Base-by-base conservation (phyloP, 2,329 filamentous ascomycete species). In the Penicillium sp. region DNA sequence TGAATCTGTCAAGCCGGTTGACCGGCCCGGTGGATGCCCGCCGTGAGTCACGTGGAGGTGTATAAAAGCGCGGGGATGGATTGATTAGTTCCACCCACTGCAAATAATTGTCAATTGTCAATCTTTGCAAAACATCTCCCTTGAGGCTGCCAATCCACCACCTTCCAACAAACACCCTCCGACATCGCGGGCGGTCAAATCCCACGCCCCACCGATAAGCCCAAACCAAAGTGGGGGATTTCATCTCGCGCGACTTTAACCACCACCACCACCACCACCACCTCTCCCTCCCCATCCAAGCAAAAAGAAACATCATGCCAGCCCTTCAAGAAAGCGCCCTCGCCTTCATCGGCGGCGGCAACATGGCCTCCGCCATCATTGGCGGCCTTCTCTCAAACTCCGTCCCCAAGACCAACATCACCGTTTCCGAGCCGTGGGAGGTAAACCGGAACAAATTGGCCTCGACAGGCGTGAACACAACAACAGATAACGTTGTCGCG, bases 351-450 rank as follows among this genome's bases (percentile, higher is more conserved):
- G 68, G 68, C 52, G 68, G 68, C 21, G 68, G 68, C 53, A 70
- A 70, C 58, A 70, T 70, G 68, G 68, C 67, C 51, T 68, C 67
- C 24, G 68, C 68, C 47, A 70, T 70, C 23, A 70, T 70, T 43
- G 60, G 63, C 37, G 68, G 68, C 15, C 65, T 70, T 2, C 49
- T 67, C 15, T 56, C 34, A 48, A 65, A 66, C 17, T 64, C 62
- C 54, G 60, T 69, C 44, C 51, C 54, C 49, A 65, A 62, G 39
- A 52, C 55, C 26, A 68, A 70, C 59, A 68, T 70, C 66, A 58
- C 37, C 33, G 68, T 70, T 32, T 67, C 68, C 4, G 68, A 70
- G 54, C 68, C 68, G 2, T 70, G 66, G 67, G 68, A 69, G 20
- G 65, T 68, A 7, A 70, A 70, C 55, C 67, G 68, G 4, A 58